Evolutionary conservation across 108 stramenopile species (phyloP), one percentile per base, ranked within the genome.

Genomic region (Pseudonitzschia pungens): DNA sequence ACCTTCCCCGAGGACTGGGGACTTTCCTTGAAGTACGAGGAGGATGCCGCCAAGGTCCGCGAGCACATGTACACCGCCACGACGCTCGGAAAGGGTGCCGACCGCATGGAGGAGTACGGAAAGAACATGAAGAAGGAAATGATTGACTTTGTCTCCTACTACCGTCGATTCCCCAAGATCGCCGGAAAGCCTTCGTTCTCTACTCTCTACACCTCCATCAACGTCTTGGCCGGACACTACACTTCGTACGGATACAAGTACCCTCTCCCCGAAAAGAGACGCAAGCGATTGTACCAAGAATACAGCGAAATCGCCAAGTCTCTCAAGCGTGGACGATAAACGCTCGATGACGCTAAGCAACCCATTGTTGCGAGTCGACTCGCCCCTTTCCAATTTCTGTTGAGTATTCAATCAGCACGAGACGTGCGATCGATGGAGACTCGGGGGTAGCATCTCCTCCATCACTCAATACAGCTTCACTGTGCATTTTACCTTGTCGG

Each of bases 241-340:
- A 96, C 97, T 28, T 92, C 90, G 53, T 97, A 98, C 75, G 97
- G 97, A 43, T 94, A 87, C 87, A 98, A 98, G 87, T 98, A 97
- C 90, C 97, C 97, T 7, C 88, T 98, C 60, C 97, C 97, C 7
- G 97, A 98, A 77, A 98, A 98, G 91, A 87, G 97, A 76, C 83
- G 96, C 80, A 98, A 98, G 95, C 87, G 97, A 77, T 87, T 98
- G 84, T 93, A 94, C 74, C 96, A 98, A 74, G 97, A 97, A 75
- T 97, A 94, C 80, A 86, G 92, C 24, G 96, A 97, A 78, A 96
- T 97, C 73, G 94, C 90, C 57, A 94, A 94, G 84, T 91, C 90
- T 70, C 84, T 92, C 32, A 88, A 89, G 78, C 88, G 91, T 71
- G 83, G 81, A 53, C 91, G 91, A 76, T 92, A 92, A 85, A 71